These are phyloP conservation scores for Oryza nivara DNA, from an alignment of 176 grass and related monocot species.

Conservation along the genomic window DNA sequence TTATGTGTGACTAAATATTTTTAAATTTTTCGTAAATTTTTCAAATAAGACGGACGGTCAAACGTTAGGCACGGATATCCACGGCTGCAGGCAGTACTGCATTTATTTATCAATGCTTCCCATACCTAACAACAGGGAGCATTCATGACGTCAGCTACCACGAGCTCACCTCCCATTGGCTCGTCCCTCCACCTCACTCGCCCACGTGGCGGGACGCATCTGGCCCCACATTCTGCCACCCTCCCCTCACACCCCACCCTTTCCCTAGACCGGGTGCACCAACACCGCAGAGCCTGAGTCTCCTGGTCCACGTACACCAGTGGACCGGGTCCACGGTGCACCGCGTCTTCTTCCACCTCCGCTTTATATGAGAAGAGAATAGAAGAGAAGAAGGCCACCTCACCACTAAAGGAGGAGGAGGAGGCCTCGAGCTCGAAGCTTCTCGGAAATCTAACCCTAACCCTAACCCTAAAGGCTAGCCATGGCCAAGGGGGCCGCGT, in stretches of 20 bases:
- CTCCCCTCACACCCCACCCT: background rate
- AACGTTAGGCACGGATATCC: too few species aligned
- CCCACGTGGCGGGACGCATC: background rate
- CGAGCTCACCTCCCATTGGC: conserved; percentile 16
- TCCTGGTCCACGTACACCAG: background rate
- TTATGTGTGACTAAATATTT: too few species aligned
- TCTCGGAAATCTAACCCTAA: conserved; percentile 8
- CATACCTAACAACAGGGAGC: background rate
- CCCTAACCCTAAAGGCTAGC: conserved; percentile 1
- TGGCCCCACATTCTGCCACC: background rate
- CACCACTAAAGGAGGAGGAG: background rate
- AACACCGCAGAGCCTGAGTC: background rate
- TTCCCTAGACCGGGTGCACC: background rate
- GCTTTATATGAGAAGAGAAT: conserved; percentile 11
- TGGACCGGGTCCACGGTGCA: background rate
- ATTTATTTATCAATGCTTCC: too few species aligned
- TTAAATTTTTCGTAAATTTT: too few species aligned
- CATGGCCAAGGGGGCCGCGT: conserved; percentile 42
- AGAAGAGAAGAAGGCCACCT: too few species aligned
- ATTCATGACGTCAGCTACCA: background rate
- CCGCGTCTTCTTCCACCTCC: background rate
- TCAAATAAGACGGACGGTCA: too few species aligned
- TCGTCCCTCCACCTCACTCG: background rate
- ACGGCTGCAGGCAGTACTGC: too few species aligned
- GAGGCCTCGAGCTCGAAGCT: background rate